Evolutionary conservation across 345 rosid genomes (phyloP).

Genomic region (Gossypium sturtianum): DNA sequence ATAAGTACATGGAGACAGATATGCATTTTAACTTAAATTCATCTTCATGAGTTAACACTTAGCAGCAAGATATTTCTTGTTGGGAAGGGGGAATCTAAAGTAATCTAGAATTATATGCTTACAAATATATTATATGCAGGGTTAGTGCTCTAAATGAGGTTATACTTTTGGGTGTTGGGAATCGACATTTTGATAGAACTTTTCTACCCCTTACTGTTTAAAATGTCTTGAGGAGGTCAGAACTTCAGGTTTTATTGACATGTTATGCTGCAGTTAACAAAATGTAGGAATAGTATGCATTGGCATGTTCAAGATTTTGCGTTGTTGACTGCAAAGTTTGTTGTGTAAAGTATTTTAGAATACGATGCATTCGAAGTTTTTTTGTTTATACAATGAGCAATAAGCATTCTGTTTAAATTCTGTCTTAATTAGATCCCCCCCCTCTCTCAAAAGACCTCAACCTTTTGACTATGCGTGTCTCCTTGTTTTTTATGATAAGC

Average conservation of each 20-base stretch:
- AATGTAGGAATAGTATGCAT: neutral
- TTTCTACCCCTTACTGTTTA: neutral
- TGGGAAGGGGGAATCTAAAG: neutral
- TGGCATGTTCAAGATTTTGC: neutral
- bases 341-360: neutral
- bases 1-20: neutral
- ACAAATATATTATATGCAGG: neutral
- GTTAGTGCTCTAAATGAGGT: neutral
- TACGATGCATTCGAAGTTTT: neutral
- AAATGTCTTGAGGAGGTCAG: neutral
- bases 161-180: neutral
- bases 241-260: neutral
- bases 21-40: neutral
- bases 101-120: neutral
- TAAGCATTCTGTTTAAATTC: neutral
- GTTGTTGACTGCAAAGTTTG: neutral
- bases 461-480: neutral
- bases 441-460: neutral
- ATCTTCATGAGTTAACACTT: neutral
- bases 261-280: neutral
- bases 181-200: neutral
- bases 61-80: neutral
- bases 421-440: neutral
- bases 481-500: conserved; percentile 12
- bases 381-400: neutral